Evolutionary conservation across 306 rosid genomes (phyloP).

Genomic region (Potentilla sterilis): DNA sequence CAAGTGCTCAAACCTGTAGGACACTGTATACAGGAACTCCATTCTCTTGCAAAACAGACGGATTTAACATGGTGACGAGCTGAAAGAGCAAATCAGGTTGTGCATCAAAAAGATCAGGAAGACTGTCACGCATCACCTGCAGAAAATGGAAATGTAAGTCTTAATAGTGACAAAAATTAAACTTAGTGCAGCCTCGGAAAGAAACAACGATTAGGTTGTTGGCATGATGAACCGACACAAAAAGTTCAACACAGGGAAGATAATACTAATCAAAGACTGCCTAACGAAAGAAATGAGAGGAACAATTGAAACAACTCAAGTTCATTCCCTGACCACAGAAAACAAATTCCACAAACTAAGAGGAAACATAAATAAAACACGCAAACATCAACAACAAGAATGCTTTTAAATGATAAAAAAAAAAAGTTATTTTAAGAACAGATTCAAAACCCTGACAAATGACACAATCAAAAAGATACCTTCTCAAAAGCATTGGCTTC

Average conservation of each 20-base stretch:
- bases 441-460: conserved; percentile 4
- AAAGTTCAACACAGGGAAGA: too few relatives aligned
- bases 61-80: conserved; percentile 97
- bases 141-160: conserved; percentile 22
- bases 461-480: conserved; percentile 40
- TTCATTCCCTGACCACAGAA: too few relatives aligned
- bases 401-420: neutral
- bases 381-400: neutral
- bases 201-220: neutral
- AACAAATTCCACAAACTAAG: too few relatives aligned
- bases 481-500: conserved; percentile 85
- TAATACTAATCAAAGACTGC: too few relatives aligned
- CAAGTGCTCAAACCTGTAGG: conserved; percentile 60
- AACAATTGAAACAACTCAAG: too few relatives aligned
- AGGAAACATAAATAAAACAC: too few relatives aligned
- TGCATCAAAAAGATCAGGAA: conserved; percentile 97
- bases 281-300: too few relatives aligned
- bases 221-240: neutral
- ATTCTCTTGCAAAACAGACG: conserved; percentile 88
- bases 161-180: neutral
- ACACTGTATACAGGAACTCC: conserved; percentile 85
- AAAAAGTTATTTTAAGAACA: neutral
- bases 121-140: conserved; percentile 92
- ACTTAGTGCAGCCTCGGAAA: neutral
- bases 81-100: conserved; percentile 98